Evolutionary conservation across 176 grass and related monocot genomes (phyloP).

Genomic region (Cocos nucifera): DNA sequence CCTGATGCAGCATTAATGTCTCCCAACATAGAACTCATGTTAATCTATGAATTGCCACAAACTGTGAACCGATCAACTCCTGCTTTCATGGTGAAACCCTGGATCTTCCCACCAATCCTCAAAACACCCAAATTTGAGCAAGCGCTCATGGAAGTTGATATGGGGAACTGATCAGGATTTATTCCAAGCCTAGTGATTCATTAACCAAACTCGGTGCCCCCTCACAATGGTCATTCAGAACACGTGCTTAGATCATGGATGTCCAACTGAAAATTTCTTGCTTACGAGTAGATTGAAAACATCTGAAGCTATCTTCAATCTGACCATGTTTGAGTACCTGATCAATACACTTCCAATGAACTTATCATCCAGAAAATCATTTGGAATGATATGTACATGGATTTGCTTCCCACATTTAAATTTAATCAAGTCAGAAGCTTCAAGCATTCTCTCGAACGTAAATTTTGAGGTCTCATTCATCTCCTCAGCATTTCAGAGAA

Average conservation of each 20-base stretch:
- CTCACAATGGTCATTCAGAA: slow-evolving; percentile 33
- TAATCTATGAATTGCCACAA: slow-evolving; percentile 55
- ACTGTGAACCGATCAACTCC: slow-evolving; percentile 39
- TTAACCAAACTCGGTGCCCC: slow-evolving; percentile 43
- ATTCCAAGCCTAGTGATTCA: slow-evolving; percentile 32
- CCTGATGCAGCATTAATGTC: slow-evolving; percentile 37
- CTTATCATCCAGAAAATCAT: slow-evolving; percentile 43
- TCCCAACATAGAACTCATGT: slow-evolving; percentile 49
- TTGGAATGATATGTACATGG: slow-evolving; percentile 57
- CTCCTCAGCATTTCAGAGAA: slow-evolving; percentile 46
- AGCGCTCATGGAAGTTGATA: slow-evolving; percentile 42
- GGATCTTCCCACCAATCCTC: slow-evolving; percentile 43
- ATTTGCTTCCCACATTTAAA: slow-evolving; percentile 53
- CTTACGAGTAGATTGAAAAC: slow-evolving; percentile 45
- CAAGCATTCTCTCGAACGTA: slow-evolving; percentile 68
- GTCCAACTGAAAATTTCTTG: slow-evolving; percentile 41
- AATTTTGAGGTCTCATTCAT: slow-evolving; percentile 47
- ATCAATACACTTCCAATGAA: slow-evolving; percentile 55
- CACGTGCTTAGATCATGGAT: slow-evolving; percentile 60
- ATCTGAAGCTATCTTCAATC: slow-evolving; percentile 45
- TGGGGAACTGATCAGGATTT: slow-evolving; percentile 32
- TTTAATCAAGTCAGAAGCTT: slow-evolving; percentile 46
- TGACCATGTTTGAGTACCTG: slow-evolving; percentile 39
- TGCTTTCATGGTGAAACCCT: slow-evolving; percentile 50
- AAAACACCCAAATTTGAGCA: slow-evolving; percentile 42